Evolutionary conservation across 2,329 filamentous ascomycete genomes (phyloP).

Genomic region (Gremmenia infestans): DNA sequence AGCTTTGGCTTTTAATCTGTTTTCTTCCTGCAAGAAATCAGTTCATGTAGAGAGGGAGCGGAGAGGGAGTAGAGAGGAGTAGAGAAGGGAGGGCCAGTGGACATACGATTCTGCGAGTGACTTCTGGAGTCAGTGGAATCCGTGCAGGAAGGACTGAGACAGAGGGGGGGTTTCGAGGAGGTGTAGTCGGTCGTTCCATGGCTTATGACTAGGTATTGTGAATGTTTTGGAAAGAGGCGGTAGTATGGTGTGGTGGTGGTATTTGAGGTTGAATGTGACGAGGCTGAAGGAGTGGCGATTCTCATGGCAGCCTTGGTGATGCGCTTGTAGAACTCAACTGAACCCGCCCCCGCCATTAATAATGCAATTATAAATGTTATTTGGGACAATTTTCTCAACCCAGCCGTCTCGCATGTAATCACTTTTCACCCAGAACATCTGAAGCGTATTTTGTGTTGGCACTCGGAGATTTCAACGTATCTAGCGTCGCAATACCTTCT

Average conservation of each 20-base stretch:
- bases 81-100: neutral
- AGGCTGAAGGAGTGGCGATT: slow-evolving; percentile 16
- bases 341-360: too few species aligned
- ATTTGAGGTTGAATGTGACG: slow-evolving; percentile 3
- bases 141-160: slow-evolving; percentile 17
- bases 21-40: slow-evolving; percentile 63
- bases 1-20: slow-evolving; percentile 82
- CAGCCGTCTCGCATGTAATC: neutral
- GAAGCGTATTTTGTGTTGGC: neutral
- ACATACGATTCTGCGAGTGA: slow-evolving; percentile 51
- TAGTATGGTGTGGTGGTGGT: too few species aligned
- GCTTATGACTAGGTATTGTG: neutral
- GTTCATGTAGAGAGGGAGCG: neutral
- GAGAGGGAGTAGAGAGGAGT: neutral
- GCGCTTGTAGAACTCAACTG: neutral
- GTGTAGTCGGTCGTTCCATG: slow-evolving; percentile 24
- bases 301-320: slow-evolving; percentile 8
- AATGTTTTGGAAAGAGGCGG: neutral
- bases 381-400: too few species aligned
- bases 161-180: slow-evolving; percentile 8
- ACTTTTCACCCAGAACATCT: neutral
- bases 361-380: too few species aligned
- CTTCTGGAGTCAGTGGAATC: slow-evolving; percentile 49
- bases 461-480: neutral
- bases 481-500: neutral